Evolutionary conservation across 2,329 filamentous ascomycete species (phyloP), one percentile per base, ranked within the genome.

Genomic region (Ascosphaera acerosa): DNA sequence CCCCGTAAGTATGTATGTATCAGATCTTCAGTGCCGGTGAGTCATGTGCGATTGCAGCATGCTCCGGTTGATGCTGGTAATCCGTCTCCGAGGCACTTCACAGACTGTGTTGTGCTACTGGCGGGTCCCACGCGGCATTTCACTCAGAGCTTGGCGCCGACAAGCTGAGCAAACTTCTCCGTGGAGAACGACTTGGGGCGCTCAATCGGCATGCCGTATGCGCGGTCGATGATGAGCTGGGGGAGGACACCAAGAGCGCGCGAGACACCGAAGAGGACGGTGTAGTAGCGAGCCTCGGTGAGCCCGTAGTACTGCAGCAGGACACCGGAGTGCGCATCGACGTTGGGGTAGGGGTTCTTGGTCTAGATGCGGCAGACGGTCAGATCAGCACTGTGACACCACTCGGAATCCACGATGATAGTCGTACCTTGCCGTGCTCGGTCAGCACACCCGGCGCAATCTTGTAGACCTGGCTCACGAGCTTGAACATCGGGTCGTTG

Each of bases 401-500:
- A n/a, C n/a, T n/a, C n/a, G n/a, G n/a, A n/a, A n/a, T 15, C 6
- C 10, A 31, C 22, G 16, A 3, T 18, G 7, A 15, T 16, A 26
- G 34, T 49, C 53, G 51, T 51, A 59, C 55, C 78, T 97, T 97
- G 64, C 87, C 87, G 66, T 97, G 87, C 73, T 97, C 81, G 43
- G 87, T 97, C 55, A 97, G 67, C 48, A 97, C 87, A 50, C 75
- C 76, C 41, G 87, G 87, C 41, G 87, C 87, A 48, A 97, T 94
- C 78, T 97, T 97, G 77, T 94, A 97, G 46, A 97, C 87, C 66
- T 97, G 87, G 69, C 77, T 89, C 62, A 97, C 87, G 45, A 97
- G 77, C 71, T 97, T 81, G 78, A 92, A 97, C 82, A 97, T 89
- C 49, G 84, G 82, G 68, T 94, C 87, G 50, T 91, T 68, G 51